Conservation (phyloP, 2,329 filamentous ascomycete genomes). For the Dactylellina drechsleri region DNA sequence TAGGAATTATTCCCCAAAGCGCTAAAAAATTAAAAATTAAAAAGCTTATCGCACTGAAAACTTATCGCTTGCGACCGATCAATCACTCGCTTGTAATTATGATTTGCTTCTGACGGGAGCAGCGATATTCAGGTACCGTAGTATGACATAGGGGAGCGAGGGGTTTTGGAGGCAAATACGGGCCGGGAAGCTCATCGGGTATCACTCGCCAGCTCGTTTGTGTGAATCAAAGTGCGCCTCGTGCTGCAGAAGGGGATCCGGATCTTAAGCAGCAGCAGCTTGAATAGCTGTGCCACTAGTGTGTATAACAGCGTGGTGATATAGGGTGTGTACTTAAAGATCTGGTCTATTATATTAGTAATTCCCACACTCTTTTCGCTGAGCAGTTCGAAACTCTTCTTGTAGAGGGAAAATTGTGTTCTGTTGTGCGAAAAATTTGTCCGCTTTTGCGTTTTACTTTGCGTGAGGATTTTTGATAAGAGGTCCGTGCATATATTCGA, state of each 20-base stretch:
- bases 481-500: constrained; percentile 40
- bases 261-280: not conserved
- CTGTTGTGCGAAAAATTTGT: not conserved
- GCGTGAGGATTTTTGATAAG: not conserved
- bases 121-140: constrained; percentile 35
- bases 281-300: constrained; percentile 14
- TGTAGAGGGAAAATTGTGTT: too few species aligned
- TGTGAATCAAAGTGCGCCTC: constrained; percentile 12
- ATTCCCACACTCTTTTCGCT: too few species aligned
- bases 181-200: not conserved
- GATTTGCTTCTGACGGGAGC: not conserved
- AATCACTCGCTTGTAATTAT: not conserved
- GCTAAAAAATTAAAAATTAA: constrained; percentile 1
- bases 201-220: too few species aligned
- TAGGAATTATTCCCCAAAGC: constrained; percentile 25
- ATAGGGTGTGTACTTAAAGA: constrained; percentile 2
- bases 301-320: constrained; percentile 26
- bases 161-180: not conserved
- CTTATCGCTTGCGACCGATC: not conserved
- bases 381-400: too few species aligned
- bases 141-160: too few species aligned
- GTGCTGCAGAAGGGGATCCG: constrained; percentile 12
- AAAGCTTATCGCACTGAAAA: constrained; percentile 23
- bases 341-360: too few species aligned
- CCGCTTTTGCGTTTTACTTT: constrained; percentile 16